phyloP scores from a whole-genome alignment of 2,329 filamentous ascomycete species.

The Davidsoniella australis region DNA sequence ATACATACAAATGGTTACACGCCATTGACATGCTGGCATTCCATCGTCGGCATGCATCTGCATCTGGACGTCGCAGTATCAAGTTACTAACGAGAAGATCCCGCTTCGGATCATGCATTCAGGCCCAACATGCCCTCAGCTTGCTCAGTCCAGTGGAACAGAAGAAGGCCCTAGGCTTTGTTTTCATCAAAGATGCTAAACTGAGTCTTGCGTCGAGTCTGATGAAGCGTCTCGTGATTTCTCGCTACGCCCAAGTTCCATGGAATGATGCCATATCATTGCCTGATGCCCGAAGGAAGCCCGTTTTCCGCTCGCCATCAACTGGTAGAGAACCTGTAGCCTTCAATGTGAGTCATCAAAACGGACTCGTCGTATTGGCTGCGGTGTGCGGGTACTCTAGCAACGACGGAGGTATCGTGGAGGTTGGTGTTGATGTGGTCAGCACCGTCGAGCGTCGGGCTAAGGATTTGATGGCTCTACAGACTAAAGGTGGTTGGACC shows the following conservation, averaged over 20 bases:
- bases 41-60: neutral
- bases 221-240: constrained; percentile 54
- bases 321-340: constrained; percentile 28
- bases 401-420: constrained; percentile 16
- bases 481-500: constrained; percentile 41
- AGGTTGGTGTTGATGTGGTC: constrained; percentile 61
- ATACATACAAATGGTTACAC: neutral
- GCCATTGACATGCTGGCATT: neutral
- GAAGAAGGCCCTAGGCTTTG: constrained; percentile 39
- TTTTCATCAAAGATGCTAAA: constrained; percentile 54
- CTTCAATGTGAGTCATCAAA: constrained; percentile 70
- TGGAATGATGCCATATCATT: constrained; percentile 43
- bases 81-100: constrained; percentile 5
- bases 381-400: constrained; percentile 26
- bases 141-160: constrained; percentile 39
- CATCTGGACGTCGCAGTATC: too few relatives aligned
- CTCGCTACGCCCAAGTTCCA: constrained; percentile 36
- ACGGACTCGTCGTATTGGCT: constrained; percentile 53
- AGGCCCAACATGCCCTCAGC: constrained; percentile 37
- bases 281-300: constrained; percentile 38
- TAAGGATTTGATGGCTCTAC: constrained; percentile 42
- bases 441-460: constrained; percentile 51
- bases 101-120: neutral
- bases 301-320: constrained; percentile 32
- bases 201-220: constrained; percentile 57